These are phyloP conservation scores for Mortierella polycephala DNA, from an alignment of 371 early-diverging fungal genomes.

Conservation along the genomic window DNA sequence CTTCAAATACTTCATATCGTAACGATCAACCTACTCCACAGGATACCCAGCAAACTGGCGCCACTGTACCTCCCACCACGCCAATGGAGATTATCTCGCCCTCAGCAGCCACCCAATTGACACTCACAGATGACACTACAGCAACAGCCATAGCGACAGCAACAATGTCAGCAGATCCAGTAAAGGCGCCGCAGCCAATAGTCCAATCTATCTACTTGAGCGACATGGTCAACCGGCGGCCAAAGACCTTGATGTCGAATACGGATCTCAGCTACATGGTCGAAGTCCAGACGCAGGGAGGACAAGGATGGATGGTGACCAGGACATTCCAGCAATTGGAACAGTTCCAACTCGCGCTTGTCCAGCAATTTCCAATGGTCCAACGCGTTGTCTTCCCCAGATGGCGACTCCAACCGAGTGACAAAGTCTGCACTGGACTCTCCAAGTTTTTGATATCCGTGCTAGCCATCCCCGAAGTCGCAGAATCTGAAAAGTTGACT, in stretches of 20 bases:
- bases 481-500: conserved; percentile 14
- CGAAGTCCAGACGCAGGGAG: conserved; percentile 36
- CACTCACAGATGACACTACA: neutral
- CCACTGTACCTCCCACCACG: no score
- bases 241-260: conserved; percentile 45
- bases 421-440: conserved; percentile 45
- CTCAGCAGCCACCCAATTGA: neutral
- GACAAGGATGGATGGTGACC: conserved; percentile 49
- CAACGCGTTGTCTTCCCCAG: conserved; percentile 41
- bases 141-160: neutral
- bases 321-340: conserved; percentile 49
- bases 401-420: conserved; percentile 50
- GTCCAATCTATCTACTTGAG: conserved; percentile 25
- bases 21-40: neutral
- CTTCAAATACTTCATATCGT: neutral
- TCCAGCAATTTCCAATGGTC: conserved; percentile 33
- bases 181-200: neutral
- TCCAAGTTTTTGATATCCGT: conserved; percentile 33
- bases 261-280: conserved; percentile 44
- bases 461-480: conserved; percentile 41
- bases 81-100: no score
- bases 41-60: neutral
- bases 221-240: conserved; percentile 37
- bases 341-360: conserved; percentile 26
- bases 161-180: neutral